phyloP scores from a whole-genome alignment of 2,329 filamentous ascomycete genomes.

The Cercospora sesami region DNA sequence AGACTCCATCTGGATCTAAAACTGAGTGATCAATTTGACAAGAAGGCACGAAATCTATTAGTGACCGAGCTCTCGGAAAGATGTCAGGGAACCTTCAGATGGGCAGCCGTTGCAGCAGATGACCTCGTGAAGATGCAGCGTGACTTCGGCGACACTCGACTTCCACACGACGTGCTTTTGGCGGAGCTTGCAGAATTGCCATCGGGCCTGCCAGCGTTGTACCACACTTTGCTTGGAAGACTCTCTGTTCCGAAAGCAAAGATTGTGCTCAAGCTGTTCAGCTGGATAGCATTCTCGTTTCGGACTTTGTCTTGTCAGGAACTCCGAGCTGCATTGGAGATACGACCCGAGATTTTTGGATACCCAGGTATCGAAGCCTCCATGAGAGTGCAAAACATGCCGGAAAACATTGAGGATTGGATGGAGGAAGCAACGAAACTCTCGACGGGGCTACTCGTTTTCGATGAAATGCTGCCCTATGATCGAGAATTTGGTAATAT shows the following conservation, averaged over 20 bases:
- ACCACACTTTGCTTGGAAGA: neutral
- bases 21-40: neutral
- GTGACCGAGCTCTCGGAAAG: neutral
- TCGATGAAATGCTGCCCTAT: too few relatives aligned
- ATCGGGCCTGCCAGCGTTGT: neutral
- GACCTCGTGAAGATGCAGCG: neutral
- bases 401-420: too few relatives aligned
- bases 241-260: neutral
- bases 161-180: neutral
- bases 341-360: too few relatives aligned
- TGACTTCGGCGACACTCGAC: neutral
- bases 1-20: neutral
- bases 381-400: too few relatives aligned
- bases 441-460: too few relatives aligned
- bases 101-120: neutral
- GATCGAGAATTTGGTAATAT: too few relatives aligned
- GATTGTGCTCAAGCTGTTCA: neutral
- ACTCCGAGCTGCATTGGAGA: too few relatives aligned
- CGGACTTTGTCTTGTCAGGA: too few relatives aligned
- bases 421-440: too few relatives aligned
- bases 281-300: neutral
- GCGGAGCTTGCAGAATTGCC: neutral
- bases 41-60: neutral
- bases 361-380: too few relatives aligned
- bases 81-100: neutral